Base-by-base conservation (phyloP, 164 flowering plant species). In the Vitis rupestris region DNA sequence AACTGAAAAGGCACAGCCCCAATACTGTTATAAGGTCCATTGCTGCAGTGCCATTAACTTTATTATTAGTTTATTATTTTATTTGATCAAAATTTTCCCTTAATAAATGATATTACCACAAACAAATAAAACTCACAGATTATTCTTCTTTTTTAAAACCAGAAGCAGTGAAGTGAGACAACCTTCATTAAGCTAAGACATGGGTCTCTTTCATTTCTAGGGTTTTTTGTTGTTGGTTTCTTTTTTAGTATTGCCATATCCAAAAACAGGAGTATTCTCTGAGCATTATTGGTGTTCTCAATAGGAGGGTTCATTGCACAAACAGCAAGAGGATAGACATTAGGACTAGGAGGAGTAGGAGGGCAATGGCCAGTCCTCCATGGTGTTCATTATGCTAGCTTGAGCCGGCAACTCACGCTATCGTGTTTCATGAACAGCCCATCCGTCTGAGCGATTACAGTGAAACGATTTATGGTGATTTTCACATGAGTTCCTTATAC, bases 1-100 rank as follows among this genome's bases (percentile, higher is more conserved):
- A 70, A 60, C 58, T 54, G 63, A 52, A 67, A 31, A 55, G 37
- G 29, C 52, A 37, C 58, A 63, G 10, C 52, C 27, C 19, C 2
- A 48, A 27, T 47, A 72, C 75, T 66, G 67, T 72, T 61, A 50
- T 13, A 44, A 72, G n/a, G 71, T 56, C 63, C 58, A 51, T 67
- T 3, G 30, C 64, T 55, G 71, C 72, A 31, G 23, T 29, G 44
- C 15, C 51, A 49, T 60, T 60, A 19, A 52, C 48, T 19, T 1
- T 9, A 58, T 4, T 10, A 4, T 7, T 10, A 9, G 8, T 19
- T 59, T 6, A 6, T 31, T 31, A 31, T 31, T 31, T 37, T 37
- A 6, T 37, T 37, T 37, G 2, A 37, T 37, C 44, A 37, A 37
- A 6, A 2, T 37, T 37, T 37, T 37, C 44, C 44, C 4, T 37